Percentiles rank a stretch among this genome's conserved stretches.
phyloP scores from a whole-genome alignment of 1,139 yeast species.

The Suhomyces atakaporum region DNA sequence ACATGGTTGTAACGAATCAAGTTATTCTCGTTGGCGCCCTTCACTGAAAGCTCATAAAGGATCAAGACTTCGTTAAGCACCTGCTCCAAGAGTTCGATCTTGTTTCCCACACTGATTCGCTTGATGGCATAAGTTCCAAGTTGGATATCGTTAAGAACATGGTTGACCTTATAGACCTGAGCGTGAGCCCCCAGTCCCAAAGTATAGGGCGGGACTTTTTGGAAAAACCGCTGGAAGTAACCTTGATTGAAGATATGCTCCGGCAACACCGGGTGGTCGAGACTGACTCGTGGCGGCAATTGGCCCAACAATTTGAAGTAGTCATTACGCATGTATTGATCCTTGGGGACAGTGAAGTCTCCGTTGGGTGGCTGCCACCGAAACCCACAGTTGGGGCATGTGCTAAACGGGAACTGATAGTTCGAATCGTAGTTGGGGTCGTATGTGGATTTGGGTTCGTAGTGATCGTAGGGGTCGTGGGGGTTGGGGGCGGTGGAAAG shows the following conservation, averaged over 20 bases:
- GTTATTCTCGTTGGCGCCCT: constrained; percentile 52
- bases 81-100: constrained; percentile 63
- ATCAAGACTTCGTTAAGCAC: constrained; percentile 79
- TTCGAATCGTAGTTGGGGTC: not conserved
- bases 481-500: no score
- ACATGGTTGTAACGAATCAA: constrained; percentile 86
- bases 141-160: constrained; percentile 66
- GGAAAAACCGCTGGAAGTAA: constrained; percentile 70
- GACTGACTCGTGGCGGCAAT: constrained; percentile 20
- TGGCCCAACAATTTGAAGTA: constrained; percentile 42
- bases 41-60: constrained; percentile 46
- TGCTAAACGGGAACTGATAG: constrained; percentile 1
- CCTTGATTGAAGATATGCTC: constrained; percentile 65
- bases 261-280: constrained; percentile 28
- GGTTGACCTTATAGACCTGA: constrained; percentile 80
- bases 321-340: constrained; percentile 42
- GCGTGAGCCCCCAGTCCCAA: constrained; percentile 87
- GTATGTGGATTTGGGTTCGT: no score
- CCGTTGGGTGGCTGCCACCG: no score
- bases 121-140: constrained; percentile 83
- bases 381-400: constrained; percentile 51
- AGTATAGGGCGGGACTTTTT: constrained; percentile 36
- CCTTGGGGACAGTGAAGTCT: constrained; percentile 5
- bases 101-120: constrained; percentile 80
- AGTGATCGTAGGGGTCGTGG: no score